Base-by-base conservation (phyloP, 2,329 filamentous ascomycete genomes). In the Microdochium nivale region DNA sequence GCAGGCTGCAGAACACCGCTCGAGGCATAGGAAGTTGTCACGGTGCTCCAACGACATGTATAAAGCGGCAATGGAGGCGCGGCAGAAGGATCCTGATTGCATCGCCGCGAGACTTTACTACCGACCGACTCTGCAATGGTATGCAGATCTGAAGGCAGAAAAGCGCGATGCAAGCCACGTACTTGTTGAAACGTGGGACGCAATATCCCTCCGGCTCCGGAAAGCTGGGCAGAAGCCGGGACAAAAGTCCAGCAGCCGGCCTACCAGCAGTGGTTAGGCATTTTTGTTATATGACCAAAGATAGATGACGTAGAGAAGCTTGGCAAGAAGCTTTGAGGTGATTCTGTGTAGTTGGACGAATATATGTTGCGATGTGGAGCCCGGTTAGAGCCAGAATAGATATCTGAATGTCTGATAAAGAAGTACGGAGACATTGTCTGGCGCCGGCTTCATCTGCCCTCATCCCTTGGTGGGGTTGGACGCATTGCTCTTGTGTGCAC, bases 91-190 rank as follows among this genome's bases (percentile, higher is more conserved):
- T 19, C 49, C 54, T 5, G 43, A 52, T 2, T 58, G 58, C 19
- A 53, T 47, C 4, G 51, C 46, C 1, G 69, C 75, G 59, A 10
- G 48, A 25, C 79, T 71, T 57, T 59, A 59, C 16, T 81, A 75
- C 56, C 60, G 59, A 43, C 70, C 75, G 9, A 82, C 79, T 1
- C 53, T 66, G 53, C 63, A 73, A 3, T 83, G 80, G 80, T 83
- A 82, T 55, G 56, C 58, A 3, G 65, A 72, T 35, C 74, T 78
- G 55, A 57, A 66, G 24, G 59, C 60, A 1, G 75, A 77, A 58
- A 76, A 75, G 2, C 69, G 77, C 21, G 72, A 70, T 1, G 78
- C 69, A 51, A 72, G 73, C 49, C 77, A 81, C 54, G 64, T 83
- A 3, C 58, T 63, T 3, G 71, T 82, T 4, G 64, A 63, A 30